Evolutionary conservation across 164 flowering plant genomes (phyloP).

Genomic region (Tinospora cordifolia): DNA sequence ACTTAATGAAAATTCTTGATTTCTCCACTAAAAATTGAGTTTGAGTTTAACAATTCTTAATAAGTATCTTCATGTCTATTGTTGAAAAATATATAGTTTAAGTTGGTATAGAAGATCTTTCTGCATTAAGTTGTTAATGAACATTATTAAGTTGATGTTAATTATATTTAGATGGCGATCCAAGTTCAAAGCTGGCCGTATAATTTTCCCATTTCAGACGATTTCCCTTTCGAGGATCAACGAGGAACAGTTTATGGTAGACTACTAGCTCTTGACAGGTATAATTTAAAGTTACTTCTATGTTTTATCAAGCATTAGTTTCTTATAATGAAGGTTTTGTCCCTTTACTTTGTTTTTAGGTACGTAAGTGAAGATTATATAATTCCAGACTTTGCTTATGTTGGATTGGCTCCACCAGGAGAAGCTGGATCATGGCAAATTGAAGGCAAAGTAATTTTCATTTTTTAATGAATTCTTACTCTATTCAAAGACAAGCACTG

Average conservation of each 20-base stretch:
- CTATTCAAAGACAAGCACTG: neutral
- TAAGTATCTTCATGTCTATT: neutral
- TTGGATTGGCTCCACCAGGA: constrained; percentile 80
- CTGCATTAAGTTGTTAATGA: neutral
- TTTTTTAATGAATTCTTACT: neutral
- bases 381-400: constrained; percentile 49
- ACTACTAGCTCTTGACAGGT: constrained; percentile 57
- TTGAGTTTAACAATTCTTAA: neutral
- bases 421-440: constrained; percentile 83
- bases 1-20: neutral
- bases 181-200: constrained; percentile 92
- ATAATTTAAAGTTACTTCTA: neutral
- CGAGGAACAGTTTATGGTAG: constrained; percentile 60
- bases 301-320: neutral
- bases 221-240: constrained; percentile 43
- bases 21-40: neutral
- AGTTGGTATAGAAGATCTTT: neutral
- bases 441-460: constrained; percentile 54
- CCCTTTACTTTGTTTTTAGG: constrained; percentile 20
- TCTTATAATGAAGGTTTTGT: neutral
- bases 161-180: constrained; percentile 31
- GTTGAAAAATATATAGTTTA: neutral
- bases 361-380: constrained; percentile 30
- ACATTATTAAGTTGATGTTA: neutral
- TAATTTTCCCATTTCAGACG: constrained; percentile 55